These are phyloP conservation scores for Macrophomina phaseolina DNA, from an alignment of 2,329 filamentous ascomycete genomes.

Conservation along the genomic window DNA sequence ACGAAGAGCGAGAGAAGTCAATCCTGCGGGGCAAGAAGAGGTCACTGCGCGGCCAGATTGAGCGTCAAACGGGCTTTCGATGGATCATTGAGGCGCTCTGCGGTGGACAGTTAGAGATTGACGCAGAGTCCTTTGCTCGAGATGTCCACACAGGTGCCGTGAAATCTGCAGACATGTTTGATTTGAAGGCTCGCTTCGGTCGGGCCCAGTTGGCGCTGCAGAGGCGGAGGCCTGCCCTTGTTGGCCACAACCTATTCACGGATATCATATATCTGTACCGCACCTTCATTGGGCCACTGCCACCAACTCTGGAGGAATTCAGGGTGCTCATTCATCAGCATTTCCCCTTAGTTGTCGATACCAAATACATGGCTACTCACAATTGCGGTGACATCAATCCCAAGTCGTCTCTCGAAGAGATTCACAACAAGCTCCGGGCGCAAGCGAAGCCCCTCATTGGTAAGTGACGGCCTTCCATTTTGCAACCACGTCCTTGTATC, in stretches of 20 bases:
- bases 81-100: conserved; percentile 57
- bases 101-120: conserved; percentile 45
- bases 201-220: conserved; percentile 51
- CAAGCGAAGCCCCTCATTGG: conserved; percentile 52
- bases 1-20: conserved; percentile 52
- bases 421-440: conserved; percentile 50
- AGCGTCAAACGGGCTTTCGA: conserved; percentile 54
- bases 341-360: conserved; percentile 66
- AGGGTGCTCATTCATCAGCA: conserved; percentile 55
- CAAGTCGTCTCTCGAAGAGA: conserved; percentile 54
- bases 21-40: conserved; percentile 37
- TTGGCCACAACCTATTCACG: conserved; percentile 70
- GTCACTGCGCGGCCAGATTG: conserved; percentile 2
- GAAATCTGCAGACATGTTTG: conserved; percentile 43
- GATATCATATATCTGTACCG: conserved; percentile 69
- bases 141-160: conserved; percentile 41
- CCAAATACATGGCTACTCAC: conserved; percentile 67
- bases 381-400: conserved; percentile 60
- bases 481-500: too few relatives aligned
- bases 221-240: conserved; percentile 56
- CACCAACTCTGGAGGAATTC: conserved; percentile 61
- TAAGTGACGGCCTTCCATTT: conserved; percentile 24
- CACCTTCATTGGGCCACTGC: conserved; percentile 66
- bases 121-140: conserved; percentile 45
- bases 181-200: conserved; percentile 46